These are phyloP conservation scores for Haplosporangium sp. DNA, from an alignment of 371 early-diverging fungal genomes.

Conservation along the genomic window DNA sequence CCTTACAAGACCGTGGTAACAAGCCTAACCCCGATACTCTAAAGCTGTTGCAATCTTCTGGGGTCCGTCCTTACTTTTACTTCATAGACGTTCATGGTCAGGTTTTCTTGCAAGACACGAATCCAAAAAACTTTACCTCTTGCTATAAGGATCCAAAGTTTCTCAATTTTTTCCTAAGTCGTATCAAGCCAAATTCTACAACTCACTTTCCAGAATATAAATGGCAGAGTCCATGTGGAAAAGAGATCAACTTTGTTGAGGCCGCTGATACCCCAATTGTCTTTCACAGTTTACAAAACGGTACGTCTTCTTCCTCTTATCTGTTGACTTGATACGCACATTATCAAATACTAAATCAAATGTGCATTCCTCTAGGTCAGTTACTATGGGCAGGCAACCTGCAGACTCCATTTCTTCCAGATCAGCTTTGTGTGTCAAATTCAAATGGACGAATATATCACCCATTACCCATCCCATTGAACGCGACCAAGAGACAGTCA, in stretches of 20 bases:
- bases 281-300: constrained; percentile 33
- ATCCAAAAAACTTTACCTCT: constrained; percentile 41
- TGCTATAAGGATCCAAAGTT: constrained; percentile 51
- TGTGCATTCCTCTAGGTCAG: constrained; percentile 11
- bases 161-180: constrained; percentile 41
- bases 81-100: constrained; percentile 51
- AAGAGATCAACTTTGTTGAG: constrained; percentile 53
- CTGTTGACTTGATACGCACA: background rate
- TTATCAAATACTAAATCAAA: background rate
- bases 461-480: constrained; percentile 22
- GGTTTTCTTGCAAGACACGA: constrained; percentile 51
- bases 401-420: constrained; percentile 35
- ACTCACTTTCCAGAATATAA: constrained; percentile 15
- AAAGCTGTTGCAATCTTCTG: constrained; percentile 4
- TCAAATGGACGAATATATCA: constrained; percentile 51
- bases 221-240: constrained; percentile 47
- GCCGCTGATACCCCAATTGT: constrained; percentile 49
- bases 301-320: background rate
- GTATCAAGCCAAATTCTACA: constrained; percentile 31
- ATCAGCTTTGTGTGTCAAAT: constrained; percentile 26
- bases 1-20: constrained; percentile 35
- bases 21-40: constrained; percentile 11
- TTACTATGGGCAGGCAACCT: constrained; percentile 48
- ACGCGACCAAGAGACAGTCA: background rate
- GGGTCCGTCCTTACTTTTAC: constrained; percentile 50